A percentile compares a stretch with the other conserved stretches of the same genome.
Conservation (phyloP, 805 yeast genomes). For the Yamadazyma akitaensis region DNA sequence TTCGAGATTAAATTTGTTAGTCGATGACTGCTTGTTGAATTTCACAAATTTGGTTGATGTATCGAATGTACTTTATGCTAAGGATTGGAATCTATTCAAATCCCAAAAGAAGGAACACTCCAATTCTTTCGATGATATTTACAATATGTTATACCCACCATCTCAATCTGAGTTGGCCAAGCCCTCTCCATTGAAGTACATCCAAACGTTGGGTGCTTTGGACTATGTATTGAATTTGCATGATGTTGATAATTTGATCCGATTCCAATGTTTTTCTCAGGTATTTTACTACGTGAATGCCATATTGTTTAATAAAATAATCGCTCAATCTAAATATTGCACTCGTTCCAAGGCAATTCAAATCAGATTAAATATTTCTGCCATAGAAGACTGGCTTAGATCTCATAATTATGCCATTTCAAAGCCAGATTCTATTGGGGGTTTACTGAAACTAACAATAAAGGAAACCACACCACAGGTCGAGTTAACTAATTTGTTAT, state of each 20-base stretch:
- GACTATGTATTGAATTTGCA: slow-evolving; percentile 81
- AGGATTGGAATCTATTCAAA: slow-evolving; percentile 55
- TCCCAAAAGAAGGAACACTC: slow-evolving; percentile 38
- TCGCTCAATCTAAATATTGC: slow-evolving; percentile 64
- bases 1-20: slow-evolving; percentile 50
- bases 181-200: slow-evolving; percentile 84
- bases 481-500: slow-evolving; percentile 22
- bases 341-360: slow-evolving; percentile 87
- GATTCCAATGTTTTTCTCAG: slow-evolving; percentile 72
- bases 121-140: slow-evolving; percentile 67
- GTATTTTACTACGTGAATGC: slow-evolving; percentile 77
- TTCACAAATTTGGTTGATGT: slow-evolving; percentile 83
- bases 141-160: slow-evolving; percentile 81
- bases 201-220: slow-evolving; percentile 86
- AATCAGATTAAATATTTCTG: slow-evolving; percentile 78
- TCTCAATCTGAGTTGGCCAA: slow-evolving; percentile 71
- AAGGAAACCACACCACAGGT: slow-evolving; percentile 4
- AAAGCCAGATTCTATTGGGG: slow-evolving; percentile 32
- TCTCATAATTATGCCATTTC: slow-evolving; percentile 51
- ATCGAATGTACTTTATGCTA: slow-evolving; percentile 70
- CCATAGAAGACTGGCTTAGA: slow-evolving; percentile 91
- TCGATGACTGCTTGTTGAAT: slow-evolving; percentile 68
- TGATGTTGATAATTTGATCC: slow-evolving; percentile 73
- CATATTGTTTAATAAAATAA: slow-evolving; percentile 66
- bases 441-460: slow-evolving; percentile 20